Evolutionary conservation across 1,284 basidiomycete genomes (phyloP), one percentile per base, ranked within the genome.

Genomic region (Sanghuangporus sanghuang): DNA sequence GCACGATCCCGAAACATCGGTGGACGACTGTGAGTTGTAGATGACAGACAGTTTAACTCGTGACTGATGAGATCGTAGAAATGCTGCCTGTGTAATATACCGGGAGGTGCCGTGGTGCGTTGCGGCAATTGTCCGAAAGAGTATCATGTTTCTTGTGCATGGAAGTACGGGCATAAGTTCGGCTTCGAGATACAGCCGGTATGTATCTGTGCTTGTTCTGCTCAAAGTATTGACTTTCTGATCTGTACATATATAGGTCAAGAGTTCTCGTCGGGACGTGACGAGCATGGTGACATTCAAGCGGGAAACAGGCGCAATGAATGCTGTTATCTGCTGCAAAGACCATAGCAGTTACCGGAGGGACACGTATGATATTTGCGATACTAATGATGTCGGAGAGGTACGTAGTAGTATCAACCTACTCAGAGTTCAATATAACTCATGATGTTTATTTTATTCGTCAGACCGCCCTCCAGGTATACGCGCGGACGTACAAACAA

Each of bases 111-210:
- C 0, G 91, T 91, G 57, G 81, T 96, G 21, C 83, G 84, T 52
- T 99, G 96, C 76, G 84, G 77, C 46, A 93, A 95, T 68, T 98
- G 96, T 73, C 77, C 78, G 6, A 84, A 82, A 59, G 85, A 89
- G 63, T 95, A 89, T 73, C 96, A 99, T 74, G 83, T 90, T 9
- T 90, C 92, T 0, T 99, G 96, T 72, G 96, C 95, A 11, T 97
- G 91, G 90, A 83, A 82, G 61, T 79, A 86, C 23, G 89, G 89
- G 0, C 86, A 89, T 76, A 88, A 82, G 68, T 92, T 98, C 68
- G 95, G 92, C 18, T 98, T 98, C 73, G 94, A 97, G 76, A 84
- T 98, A 54, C 86, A 89, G 68, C 84, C 90, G 54, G 92, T 90
- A 68, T 74, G 91, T 72, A n/a, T 35, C 14, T 11, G 27, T 59